These are phyloP conservation scores for Ambrosiella xylebori DNA, from an alignment of 2,329 filamentous ascomycete genomes.

Conservation along the genomic window DNA sequence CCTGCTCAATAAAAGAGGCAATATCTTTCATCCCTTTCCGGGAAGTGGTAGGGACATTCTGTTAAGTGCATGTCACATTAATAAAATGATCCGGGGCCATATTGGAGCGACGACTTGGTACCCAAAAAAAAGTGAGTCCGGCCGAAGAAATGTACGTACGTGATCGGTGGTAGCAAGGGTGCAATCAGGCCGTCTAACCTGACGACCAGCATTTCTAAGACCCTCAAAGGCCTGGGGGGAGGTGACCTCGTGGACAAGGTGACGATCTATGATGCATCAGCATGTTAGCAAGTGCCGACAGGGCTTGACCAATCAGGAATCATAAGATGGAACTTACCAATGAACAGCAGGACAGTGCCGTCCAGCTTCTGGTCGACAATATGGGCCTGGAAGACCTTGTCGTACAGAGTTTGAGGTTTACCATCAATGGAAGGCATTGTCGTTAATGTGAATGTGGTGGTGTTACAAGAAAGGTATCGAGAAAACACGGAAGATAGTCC, in stretches of 20 bases:
- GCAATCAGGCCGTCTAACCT: conserved; percentile 86
- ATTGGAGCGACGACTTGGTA: background rate
- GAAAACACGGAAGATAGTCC: background rate
- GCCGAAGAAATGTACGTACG: conserved; percentile 36
- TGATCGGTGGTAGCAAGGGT: conserved; percentile 94
- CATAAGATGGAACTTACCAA: conserved; percentile 43
- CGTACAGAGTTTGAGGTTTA: conserved; percentile 74
- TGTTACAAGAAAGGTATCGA: background rate
- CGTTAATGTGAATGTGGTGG: conserved; percentile 15
- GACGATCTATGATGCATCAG: conserved; percentile 45
- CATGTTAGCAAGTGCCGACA: background rate
- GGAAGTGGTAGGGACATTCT: conserved; percentile 88
- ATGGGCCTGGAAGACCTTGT: conserved; percentile 92
- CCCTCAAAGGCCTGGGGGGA: conserved; percentile 98
- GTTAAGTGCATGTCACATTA: conserved; percentile 14
- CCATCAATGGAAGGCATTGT: conserved; percentile 61
- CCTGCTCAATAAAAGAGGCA: conserved; percentile 82
- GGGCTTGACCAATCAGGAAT: background rate
- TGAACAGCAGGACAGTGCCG: conserved; percentile 83
- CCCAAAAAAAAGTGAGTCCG: no score
- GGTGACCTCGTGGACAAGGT: conserved; percentile 96
- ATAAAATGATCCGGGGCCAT: conserved; percentile 10
- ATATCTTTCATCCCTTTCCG: conserved; percentile 90
- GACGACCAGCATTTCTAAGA: conserved; percentile 70
- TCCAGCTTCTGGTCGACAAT: conserved; percentile 91